Conservation (phyloP, 2,329 filamentous ascomycete genomes). For the Neonectria coccinea region DNA sequence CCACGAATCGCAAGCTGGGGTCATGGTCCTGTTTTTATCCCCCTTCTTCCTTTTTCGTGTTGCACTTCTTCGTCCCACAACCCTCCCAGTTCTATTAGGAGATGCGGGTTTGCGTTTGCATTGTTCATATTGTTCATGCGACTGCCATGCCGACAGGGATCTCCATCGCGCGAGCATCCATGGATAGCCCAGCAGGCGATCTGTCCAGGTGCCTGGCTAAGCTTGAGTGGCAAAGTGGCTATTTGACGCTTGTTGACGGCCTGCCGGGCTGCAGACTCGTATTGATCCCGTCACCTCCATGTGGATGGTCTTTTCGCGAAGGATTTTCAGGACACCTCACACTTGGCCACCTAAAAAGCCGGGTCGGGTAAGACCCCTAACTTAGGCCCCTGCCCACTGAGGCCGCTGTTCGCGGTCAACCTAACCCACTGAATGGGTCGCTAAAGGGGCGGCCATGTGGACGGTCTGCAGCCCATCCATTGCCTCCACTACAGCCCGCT, state of each 20-base stretch:
- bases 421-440: not conserved
- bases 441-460: conserved; percentile 6
- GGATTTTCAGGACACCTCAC: not conserved
- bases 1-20: not conserved
- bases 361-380: not conserved
- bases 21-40: conserved; percentile 6
- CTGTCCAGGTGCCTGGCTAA: conserved; percentile 3
- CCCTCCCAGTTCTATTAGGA: conserved; percentile 12
- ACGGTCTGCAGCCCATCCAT: conserved; percentile 26
- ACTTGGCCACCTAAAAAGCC: too few species aligned
- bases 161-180: conserved; percentile 30
- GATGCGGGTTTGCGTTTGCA: conserved; percentile 25
- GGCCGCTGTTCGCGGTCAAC: not conserved
- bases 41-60: conserved; percentile 10
- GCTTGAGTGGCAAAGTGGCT: not conserved
- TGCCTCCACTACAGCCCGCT: conserved; percentile 27
- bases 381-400: not conserved
- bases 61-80: conserved; percentile 15
- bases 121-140: conserved; percentile 36
- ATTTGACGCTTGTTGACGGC: conserved; percentile 4
- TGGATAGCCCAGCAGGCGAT: conserved; percentile 19
- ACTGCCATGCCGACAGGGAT: conserved; percentile 31
- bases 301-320: not conserved
- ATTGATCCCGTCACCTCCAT: not conserved
- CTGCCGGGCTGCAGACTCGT: not conserved